Evolutionary conservation across 441 rosid species (phyloP), one percentile per base, ranked within the genome.

Genomic region (Geranium incanum): DNA sequence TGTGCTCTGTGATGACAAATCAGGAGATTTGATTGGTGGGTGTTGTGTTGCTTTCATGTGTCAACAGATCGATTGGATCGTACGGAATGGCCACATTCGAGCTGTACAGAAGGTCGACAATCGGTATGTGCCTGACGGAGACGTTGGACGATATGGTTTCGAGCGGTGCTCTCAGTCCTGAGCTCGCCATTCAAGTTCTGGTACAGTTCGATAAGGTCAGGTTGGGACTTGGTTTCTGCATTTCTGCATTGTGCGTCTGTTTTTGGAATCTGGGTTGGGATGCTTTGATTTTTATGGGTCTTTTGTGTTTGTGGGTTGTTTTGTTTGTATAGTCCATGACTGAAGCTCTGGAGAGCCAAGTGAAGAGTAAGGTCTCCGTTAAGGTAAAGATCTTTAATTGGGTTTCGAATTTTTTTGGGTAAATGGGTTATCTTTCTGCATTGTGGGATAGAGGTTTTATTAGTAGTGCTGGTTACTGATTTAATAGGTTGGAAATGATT

Each of bases 101-200:
- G 90, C 85, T 95, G 19, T 93, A 95, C 77, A 84, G 99, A 79
- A 86, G 93, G 72, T 95, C 99, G 67, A 88, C 99, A 70, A 91
- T 92, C 73, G 97, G 97, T 65, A 92, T 91, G 97, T 92, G 99
- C 81, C 71, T 95, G 85, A 92, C 96, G 66, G 98, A 95, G 83
- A 88, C 96, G 16, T 78, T 95, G 52, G 98, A 95, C 48, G 99
- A 95, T 86, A 95, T 95, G 99, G 98, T 95, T 75, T 86, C 81
- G 71, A 88, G 72, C 77, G 91, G 97, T 66, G 88, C 95, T 73
- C 94, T 95, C 63, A 88, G 84, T 77, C 99, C 98, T 4, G 95
- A 95, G 84, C 89, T 91, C 18, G 99, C 98, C 18, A 87, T 95
- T 69, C 97, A 92, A 82, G 98, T 95, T 77, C 96, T 95, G 72